Evolutionary conservation across 78 protist species (phyloP), one percentile per base, ranked within the genome.

Genomic region (Dictyostelium citrinum): DNA sequence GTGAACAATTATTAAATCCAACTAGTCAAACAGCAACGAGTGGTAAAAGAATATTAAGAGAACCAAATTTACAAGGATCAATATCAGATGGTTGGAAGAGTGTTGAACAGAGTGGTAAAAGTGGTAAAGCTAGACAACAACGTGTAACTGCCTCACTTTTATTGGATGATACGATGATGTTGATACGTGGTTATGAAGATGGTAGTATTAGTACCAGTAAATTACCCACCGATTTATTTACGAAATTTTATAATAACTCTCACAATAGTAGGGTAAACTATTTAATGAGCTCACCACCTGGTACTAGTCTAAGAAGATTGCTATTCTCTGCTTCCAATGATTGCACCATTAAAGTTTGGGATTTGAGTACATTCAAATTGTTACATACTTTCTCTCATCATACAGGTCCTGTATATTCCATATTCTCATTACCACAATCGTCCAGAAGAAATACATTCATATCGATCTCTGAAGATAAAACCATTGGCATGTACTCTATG

Each of bases 361-460:
- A 88, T 64, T 46, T 88, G 11, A 35, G 46, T 10, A 67, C 81
- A 9, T 88, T 88, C n/a, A 33, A 76, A 64, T 79, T 88, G 24
- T 31, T 88, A 20, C 93, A 88, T 35, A 88, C 93, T 43, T 88
- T 88, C 60, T 88, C 93, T 9, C 93, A 88, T 78, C 93, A 88
- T 49, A 88, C 93, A 20, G 93, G 93, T 20, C 93, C 93, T 0
- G 93, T 88, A 0, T 61, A 75, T 11, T 78, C 85, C 0, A 88
- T 88, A 2, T 78, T 67, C 49, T 29, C 93, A 5, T 27, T 88
- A 22, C 93, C 93, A 35, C 84, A 61, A 4, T 12, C 29, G 0
- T 12, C 29, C 1, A 20, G 81, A 16, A 49, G 71, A 11, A 37
- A 78, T 22, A 76, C 35, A 3, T 88, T 88, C 51, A 43, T 88